Percentiles rank a stretch among this genome's conserved stretches.
These are phyloP conservation scores for Tympanopsis confertula DNA, from an alignment of 2,329 filamentous ascomycete genomes.

Conservation along the genomic window DNA sequence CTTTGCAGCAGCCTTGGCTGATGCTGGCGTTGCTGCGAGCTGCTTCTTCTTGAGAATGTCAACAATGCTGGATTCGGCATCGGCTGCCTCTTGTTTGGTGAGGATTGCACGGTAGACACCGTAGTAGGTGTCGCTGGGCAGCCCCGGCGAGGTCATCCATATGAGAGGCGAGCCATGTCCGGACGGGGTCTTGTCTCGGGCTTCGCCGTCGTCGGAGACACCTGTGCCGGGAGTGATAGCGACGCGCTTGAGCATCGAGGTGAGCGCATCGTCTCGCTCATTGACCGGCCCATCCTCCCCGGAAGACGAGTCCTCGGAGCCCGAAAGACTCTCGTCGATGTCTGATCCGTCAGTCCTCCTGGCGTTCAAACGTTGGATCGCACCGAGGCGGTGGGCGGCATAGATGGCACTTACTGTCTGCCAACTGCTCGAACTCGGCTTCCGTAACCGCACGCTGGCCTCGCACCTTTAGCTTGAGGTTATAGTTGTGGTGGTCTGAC, in stretches of 20 bases:
- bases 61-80: constrained; percentile 48
- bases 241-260: constrained; percentile 5
- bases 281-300: constrained; percentile 61
- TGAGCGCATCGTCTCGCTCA: constrained; percentile 19
- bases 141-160: constrained; percentile 69
- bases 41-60: constrained; percentile 68
- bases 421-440: constrained; percentile 71
- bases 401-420: constrained; percentile 29
- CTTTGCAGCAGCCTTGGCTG: constrained; percentile 39
- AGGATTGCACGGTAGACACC: constrained; percentile 80
- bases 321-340: constrained; percentile 83
- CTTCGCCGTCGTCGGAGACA: constrained; percentile 27
- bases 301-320: constrained; percentile 61
- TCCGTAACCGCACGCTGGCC: constrained; percentile 65
- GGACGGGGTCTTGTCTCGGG: constrained; percentile 33
- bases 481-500: constrained; percentile 88
- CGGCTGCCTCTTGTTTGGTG: constrained; percentile 48
- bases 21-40: constrained; percentile 45
- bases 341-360: constrained; percentile 26
- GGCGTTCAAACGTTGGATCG: not conserved
- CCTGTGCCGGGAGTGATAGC: not conserved
- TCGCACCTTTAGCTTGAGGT: constrained; percentile 80
- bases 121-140: constrained; percentile 70
- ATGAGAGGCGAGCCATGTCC: constrained; percentile 63
- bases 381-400: not conserved